Percentiles rank a stretch among this genome's conserved stretches.
phyloP scores from a whole-genome alignment of 208 protist species.

The Leishmania guyanensis region DNA sequence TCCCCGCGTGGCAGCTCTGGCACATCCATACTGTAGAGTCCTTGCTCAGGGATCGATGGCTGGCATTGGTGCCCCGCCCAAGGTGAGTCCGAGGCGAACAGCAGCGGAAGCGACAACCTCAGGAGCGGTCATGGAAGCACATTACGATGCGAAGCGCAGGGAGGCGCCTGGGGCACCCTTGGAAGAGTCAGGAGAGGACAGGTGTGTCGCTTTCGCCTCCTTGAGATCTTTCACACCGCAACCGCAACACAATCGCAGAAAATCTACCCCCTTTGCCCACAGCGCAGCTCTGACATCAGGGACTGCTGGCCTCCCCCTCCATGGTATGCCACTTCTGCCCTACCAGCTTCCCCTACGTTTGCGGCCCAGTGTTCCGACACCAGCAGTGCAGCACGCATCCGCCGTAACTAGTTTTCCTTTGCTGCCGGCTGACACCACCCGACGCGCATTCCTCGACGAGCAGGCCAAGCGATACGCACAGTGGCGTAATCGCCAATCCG shows the following conservation, averaged over 20 bases:
- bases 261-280: not conserved
- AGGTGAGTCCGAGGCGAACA: not conserved
- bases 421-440: not conserved
- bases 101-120: not conserved
- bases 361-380: not conserved
- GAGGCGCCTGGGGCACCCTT: not conserved
- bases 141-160: too few relatives aligned
- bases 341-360: constrained; percentile 31
- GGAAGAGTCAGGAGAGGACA: not conserved
- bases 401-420: not conserved
- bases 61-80: constrained; percentile 10
- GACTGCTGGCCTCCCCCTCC: not conserved
- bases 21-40: constrained; percentile 18
- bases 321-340: not conserved
- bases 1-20: not conserved
- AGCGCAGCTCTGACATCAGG: not conserved
- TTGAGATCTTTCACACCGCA: not conserved
- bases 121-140: not conserved
- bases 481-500: constrained; percentile 26
- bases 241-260: not conserved
- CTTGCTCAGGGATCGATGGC: constrained; percentile 17
- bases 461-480: constrained; percentile 28
- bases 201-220: not conserved
- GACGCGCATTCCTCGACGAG: constrained; percentile 10
- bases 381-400: not conserved